Base-by-base conservation (phyloP, 495 filamentous ascomycete species). In the Penicillium pulvis region DNA sequence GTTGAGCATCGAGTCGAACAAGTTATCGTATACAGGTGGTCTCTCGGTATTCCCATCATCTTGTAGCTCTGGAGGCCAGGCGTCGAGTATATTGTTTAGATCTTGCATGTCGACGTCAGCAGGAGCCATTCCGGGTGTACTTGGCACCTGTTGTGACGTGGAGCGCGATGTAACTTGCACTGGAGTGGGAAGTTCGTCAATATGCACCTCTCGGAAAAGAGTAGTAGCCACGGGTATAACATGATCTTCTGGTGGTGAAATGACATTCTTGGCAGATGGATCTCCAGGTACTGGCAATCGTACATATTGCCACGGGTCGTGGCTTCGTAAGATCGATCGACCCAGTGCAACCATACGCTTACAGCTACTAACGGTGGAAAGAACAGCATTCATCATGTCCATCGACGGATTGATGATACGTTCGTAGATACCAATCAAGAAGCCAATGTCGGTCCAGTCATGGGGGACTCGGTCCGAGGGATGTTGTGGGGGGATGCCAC, bases 391-490 rank as follows among this genome's bases (percentile, higher is more conserved):
- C 7, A 71, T n/a, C 6, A 65, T 51, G 10, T 64, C 63, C 0
- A 16, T 8, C 10, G 58, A 19, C 0, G 73, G 71, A 48, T 74
- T 67, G 43, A 73, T 42, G 23, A 79, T 46, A 6, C 59, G 68
- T 56, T 79, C 76, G 39, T 75, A 79, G 50, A 78, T 64, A 8
- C 71, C 51, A 0, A 78, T 35, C 0, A 74, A 71, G 4, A 70
- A 49, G 2, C 58, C 28, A 6, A 59, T 33, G 6, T 59, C 30
- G 30, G 60, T 58, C 68, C 71, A 77, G 0, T 56, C 59, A 4
- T 48, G 39, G 6, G 71, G 72, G 1, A 79, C 62, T 54, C 59
- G 57, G 1, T 74, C 69, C 0, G 61, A 39, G 0, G 2, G 23
- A 8, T 59, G 17, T 6, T 36, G 35, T 7, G 57, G 51, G 17